Base-by-base conservation (phyloP, 768 basidiomycete species). In the Podaxis rugospora region DNA sequence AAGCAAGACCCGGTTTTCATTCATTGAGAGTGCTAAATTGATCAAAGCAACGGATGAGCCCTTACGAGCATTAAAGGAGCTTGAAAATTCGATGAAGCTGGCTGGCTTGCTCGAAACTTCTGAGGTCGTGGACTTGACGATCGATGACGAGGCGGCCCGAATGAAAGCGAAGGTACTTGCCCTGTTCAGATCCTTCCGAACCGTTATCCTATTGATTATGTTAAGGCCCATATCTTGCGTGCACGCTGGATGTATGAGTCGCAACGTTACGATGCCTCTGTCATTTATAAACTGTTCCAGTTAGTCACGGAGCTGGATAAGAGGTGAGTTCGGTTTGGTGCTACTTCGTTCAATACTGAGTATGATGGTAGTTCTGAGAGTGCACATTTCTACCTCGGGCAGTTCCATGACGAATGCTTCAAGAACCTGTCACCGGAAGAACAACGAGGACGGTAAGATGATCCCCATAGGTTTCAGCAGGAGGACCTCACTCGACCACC, bases 191-290 rank as follows among this genome's bases (percentile, higher is more conserved):
- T n/a, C 42, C 53, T 52, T 23, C 16, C 13, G 10, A 13, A 52
- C 55, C 16, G 10, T 36, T 55, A 61, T 46, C 55, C 14, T 53
- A 57, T 23, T 37, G 16, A 25, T 32, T 57, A 28, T 65, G 2
- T 21, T 23, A 54, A 94, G 93, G 89, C 89, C 4, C 83, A 88
- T 63, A 80, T 90, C 35, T 78, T 97, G 10, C 86, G 88, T 39
- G 93, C 93, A 13, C 87, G 93, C 13, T 98, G 95, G 95, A 93
- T 94, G 85, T 83, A 87, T 53, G 94, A 98, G 61, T 88, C 92
- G 0, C 92, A 89, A 54, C 81, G 97, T 21, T 95, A 86, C 66
- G 91, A 90, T 10, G 74, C 76, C 18, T 80, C 81, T 18, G 74
- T 80, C 1, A 84, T 97, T 18, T 78, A 86, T 63, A 80, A 78